These are phyloP conservation scores for Fusarium tanahbumbuense DNA, from an alignment of 2,329 filamentous ascomycete species.

Conservation along the genomic window DNA sequence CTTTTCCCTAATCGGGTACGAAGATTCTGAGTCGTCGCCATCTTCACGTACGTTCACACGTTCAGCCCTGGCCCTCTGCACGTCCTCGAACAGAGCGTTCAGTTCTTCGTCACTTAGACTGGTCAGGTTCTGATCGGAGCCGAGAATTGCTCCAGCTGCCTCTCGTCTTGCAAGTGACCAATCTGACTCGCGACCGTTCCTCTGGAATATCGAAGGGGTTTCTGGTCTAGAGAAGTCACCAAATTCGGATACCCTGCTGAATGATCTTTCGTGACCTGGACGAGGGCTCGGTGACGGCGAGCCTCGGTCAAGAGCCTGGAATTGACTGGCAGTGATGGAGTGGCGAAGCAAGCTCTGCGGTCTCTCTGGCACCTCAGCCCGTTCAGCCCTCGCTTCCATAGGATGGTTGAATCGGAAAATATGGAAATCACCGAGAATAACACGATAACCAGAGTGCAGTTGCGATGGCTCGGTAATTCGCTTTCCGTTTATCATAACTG, in stretches of 20 bases:
- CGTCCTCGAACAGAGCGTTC: conserved; percentile 91
- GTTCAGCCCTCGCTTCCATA: conserved; percentile 91
- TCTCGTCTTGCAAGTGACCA: conserved; percentile 95
- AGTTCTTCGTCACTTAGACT: conserved; percentile 93
- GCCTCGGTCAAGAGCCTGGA: conserved; percentile 67
- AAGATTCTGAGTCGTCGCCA: conserved; percentile 92
- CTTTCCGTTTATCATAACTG: conserved; percentile 97
- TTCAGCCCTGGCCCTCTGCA: conserved; percentile 86
- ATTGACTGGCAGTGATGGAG: conserved; percentile 73
- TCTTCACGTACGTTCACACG: conserved; percentile 78
- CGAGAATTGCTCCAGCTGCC: conserved; percentile 90
- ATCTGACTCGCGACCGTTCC: conserved; percentile 82
- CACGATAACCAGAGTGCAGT: conserved; percentile 89
- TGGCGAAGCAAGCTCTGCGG: conserved; percentile 84
- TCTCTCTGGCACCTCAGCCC: conserved; percentile 74
- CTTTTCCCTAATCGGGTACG: conserved; percentile 90
- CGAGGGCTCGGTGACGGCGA: conserved; percentile 72
- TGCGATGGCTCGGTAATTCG: conserved; percentile 87
- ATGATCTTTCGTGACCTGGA: conserved; percentile 79
- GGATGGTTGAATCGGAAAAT: conserved; percentile 99
- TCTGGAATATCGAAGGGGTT: conserved; percentile 76
- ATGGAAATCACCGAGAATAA: conserved; percentile 97
- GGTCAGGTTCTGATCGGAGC: conserved; percentile 90
- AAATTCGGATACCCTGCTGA: conserved; percentile 84
- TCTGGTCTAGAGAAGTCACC: conserved; percentile 78